Base-by-base conservation (phyloP, 108 stramenopile genomes). In the Parietichytrium sp. region DNA sequence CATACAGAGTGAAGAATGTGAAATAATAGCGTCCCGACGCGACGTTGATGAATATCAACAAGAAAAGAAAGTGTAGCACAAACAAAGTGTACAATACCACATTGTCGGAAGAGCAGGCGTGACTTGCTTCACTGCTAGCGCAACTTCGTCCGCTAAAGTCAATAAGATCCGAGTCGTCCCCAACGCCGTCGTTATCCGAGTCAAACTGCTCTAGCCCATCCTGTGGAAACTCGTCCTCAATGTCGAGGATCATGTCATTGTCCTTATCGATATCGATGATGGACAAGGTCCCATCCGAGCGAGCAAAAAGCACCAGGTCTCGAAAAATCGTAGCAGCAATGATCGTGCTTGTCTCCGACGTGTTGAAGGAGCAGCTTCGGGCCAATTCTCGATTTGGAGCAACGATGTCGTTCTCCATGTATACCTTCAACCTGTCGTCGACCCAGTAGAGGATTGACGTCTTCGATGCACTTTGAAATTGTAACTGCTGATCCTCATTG, bases 191-290 rank as follows among this genome's bases (percentile, higher is more conserved):
- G 42, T 72, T 72, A 25, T 72, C 61, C 10, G 15, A 25, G 33
- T 72, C 61, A 72, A 72, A 72, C 23, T 33, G 38, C 33, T 72
- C 61, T 1, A n/a, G 13, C n/a, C 61, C 61, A 42, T 72, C 61
- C 15, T 72, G 45, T n/a, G 61, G 61, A 42, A 72, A 72, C 15
- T 10, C 42, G 61, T 72, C 61, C 10, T 33, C 10, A 23, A 16
- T 42, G 61, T 72, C 61, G 20, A 72, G 36, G 42, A 72, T 45
- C 6, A 10, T 15, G 20, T 72, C 61, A 25, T 72, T 72, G 20
- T 72, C 61, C 20, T 72, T 72, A 42, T 72, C 61, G 3, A 72
- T n/a, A 20, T 72, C 61, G 45, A 72, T 45, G 42, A n/a, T 72
- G 3, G 23, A 72, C 23, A 72, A n/a, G 38, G 33, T 33, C 38